These are phyloP conservation scores for Saccharum spontaneum DNA, from an alignment of 176 grass and related monocot species.

Conservation along the genomic window DNA sequence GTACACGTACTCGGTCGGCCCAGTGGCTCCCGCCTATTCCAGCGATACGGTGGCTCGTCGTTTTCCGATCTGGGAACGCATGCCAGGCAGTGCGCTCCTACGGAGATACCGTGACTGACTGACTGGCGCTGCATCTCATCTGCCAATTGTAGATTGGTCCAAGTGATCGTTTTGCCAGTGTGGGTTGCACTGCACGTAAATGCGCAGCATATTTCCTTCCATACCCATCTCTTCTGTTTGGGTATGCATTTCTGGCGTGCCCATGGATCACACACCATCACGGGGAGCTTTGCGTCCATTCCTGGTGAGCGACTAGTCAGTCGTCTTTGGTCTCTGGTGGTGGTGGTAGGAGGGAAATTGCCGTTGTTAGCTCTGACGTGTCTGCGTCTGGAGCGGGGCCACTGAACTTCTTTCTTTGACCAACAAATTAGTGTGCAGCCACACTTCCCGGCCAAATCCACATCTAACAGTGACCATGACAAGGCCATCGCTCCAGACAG, in stretches of 20 bases:
- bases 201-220: not conserved
- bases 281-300: not conserved
- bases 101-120: not conserved
- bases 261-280: not conserved
- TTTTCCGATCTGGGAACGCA: not conserved
- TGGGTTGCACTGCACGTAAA: not conserved
- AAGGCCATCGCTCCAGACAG: not conserved
- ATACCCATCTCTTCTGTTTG: not conserved
- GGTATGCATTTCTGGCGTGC: not conserved
- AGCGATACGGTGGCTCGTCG: not conserved
- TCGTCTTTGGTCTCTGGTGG: not conserved
- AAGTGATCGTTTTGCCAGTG: not conserved
- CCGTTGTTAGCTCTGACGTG: not conserved
- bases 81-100: too few species aligned
- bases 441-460: slow-evolving; percentile 14
- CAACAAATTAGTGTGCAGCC: slow-evolving; percentile 5
- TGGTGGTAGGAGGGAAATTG: not conserved
- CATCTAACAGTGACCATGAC: slow-evolving; percentile 26
- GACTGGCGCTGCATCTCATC: not conserved
- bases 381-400: not conserved
- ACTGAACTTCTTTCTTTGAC: slow-evolving; percentile 27
- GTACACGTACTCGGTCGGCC: not conserved
- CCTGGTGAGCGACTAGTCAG: not conserved
- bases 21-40: not conserved
- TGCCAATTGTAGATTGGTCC: not conserved